phyloP scores from a whole-genome alignment of 176 grass and related monocot genomes.

The Carex myosuroides region DNA sequence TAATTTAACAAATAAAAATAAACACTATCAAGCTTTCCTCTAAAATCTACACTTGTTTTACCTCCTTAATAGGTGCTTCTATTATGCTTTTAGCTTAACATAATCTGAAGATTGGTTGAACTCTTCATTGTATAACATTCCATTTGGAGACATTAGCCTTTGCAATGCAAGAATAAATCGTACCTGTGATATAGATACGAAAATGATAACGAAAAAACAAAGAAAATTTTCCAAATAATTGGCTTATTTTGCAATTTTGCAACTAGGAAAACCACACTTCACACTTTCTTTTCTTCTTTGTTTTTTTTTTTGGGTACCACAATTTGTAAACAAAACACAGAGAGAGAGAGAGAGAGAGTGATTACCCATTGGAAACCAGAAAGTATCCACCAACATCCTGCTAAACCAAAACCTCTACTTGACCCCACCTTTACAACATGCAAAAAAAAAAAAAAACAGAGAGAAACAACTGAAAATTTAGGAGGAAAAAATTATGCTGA shows the following conservation, averaged over 20 bases:
- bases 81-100: conserved; percentile 42
- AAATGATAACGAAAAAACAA: background rate
- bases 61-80: background rate
- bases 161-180: conserved; percentile 69
- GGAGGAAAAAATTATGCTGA: background rate
- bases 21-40: background rate
- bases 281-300: too few relatives aligned
- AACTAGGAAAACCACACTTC: background rate
- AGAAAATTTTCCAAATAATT: background rate
- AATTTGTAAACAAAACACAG: too few relatives aligned
- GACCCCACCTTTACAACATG: conserved; percentile 34
- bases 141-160: conserved; percentile 53
- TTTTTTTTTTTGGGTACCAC: too few relatives aligned
- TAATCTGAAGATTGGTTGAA: conserved; percentile 44
- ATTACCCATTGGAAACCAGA: conserved; percentile 95
- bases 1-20: background rate
- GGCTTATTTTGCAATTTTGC: background rate
- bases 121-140: conserved; percentile 63
- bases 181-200: conserved; percentile 27
- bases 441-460: conserved; percentile 8
- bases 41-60: background rate
- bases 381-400: conserved; percentile 82
- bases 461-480: background rate
- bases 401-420: conserved; percentile 47
- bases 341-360: background rate